Percentiles rank a stretch among this genome's conserved stretches.
Evolutionary conservation across 129 eudicot genomes (phyloP).

Genomic region (Tagetes patula): DNA sequence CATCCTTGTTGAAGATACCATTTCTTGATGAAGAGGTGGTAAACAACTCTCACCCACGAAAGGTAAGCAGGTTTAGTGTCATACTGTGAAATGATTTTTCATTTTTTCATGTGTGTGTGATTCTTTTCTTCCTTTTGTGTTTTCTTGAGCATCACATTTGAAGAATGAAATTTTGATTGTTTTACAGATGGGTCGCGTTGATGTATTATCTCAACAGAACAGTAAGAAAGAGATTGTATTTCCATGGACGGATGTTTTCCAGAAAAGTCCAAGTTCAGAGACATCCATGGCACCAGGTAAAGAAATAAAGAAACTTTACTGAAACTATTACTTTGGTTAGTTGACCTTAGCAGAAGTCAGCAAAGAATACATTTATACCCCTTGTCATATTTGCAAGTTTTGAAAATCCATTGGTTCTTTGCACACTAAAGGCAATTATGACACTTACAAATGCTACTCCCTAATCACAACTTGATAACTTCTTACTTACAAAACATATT

Average conservation of each 20-base stretch:
- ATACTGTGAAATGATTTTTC: background rate
- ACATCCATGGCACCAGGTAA: constrained; percentile 46
- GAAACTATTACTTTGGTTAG: background rate
- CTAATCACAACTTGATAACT: background rate
- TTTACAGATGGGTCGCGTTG: constrained; percentile 84
- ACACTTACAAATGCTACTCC: background rate
- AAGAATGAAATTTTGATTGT: constrained; percentile 16
- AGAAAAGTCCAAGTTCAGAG: constrained; percentile 37
- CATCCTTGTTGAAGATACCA: constrained; percentile 89
- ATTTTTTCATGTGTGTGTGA: background rate
- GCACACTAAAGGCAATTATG: constrained; percentile 13
- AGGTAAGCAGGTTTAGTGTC: constrained; percentile 45
- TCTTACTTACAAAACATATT: constrained; percentile 6
- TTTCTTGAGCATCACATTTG: background rate
- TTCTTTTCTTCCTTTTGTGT: background rate
- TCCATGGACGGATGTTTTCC: constrained; percentile 80
- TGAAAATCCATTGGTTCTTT: constrained; percentile 8
- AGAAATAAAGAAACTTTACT: background rate
- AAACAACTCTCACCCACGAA: constrained; percentile 56
- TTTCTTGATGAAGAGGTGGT: constrained; percentile 75
- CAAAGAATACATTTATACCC: constrained; percentile 10
- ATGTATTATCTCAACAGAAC: constrained; percentile 63
- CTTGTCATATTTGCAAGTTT: background rate
- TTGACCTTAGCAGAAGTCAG: background rate
- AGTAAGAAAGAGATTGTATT: constrained; percentile 54